Percentiles rank a stretch among this genome's conserved stretches.
Conservation (phyloP, 768 basidiomycete species). For the Exsudoporus frostii region DNA sequence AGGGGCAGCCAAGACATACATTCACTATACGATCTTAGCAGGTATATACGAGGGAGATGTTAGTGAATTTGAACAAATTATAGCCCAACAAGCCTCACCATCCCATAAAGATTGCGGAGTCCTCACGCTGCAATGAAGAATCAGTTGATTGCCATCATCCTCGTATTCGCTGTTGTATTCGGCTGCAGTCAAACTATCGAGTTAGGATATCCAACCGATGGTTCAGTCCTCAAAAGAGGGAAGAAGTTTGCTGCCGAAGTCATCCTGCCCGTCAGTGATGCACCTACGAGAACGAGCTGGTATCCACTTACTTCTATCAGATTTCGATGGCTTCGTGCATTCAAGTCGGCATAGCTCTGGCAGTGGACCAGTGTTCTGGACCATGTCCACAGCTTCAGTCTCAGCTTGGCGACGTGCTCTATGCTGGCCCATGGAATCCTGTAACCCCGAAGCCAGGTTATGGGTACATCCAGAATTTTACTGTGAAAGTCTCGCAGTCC, state of each 20-base stretch:
- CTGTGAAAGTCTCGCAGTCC: neutral
- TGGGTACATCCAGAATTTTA: neutral
- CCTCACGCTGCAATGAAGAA: neutral
- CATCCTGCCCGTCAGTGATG: neutral
- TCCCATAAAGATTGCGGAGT: neutral
- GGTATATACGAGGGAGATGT: neutral
- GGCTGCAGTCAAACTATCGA: neutral
- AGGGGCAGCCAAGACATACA: neutral
- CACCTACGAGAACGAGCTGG: neutral
- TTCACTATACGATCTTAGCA: neutral
- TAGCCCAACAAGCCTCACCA: neutral
- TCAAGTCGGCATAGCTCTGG: slow-evolving; percentile 14
- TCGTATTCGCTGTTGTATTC: neutral
- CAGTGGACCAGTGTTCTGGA: neutral
- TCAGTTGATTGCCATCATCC: neutral
- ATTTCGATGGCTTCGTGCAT: slow-evolving; percentile 2
- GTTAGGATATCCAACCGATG: neutral
- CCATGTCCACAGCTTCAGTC: neutral
- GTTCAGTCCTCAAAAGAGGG: neutral
- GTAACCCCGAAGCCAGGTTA: neutral
- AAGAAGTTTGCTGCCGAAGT: neutral
- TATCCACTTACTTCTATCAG: neutral
- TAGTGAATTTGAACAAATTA: neutral
- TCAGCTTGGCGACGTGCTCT: slow-evolving; percentile 5
- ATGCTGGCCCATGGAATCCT: neutral